Evolutionary conservation across 2,329 filamentous ascomycete species (phyloP), one percentile per base, ranked within the genome.

Genomic region (Blastomyces emzantsi): DNA sequence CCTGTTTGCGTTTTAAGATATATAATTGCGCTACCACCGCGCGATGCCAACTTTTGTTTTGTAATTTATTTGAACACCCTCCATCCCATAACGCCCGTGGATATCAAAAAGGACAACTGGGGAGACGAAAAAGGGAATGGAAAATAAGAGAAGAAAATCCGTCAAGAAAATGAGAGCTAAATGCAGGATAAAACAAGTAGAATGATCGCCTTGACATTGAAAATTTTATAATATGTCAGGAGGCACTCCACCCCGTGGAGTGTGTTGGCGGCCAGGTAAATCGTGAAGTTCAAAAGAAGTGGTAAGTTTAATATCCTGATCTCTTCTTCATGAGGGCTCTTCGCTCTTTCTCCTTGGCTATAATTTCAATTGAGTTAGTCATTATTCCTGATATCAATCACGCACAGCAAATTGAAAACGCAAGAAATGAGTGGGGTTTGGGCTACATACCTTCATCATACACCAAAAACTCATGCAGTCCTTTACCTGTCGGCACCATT

Each of bases 401-500:
- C 22, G 36, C 13, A 33, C 22, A 33, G 60, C 45, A 43, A 33
- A 66, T 56, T 22, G 15, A 8, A 15, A 64, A 11, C 19, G 17
- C 5, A 36, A 55, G 1, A 9, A 55, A 33, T n/a, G 8, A 1
- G 28, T 36, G 17, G 28, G 52, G 52, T 9, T 61, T 62, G 60
- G 19, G 49, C 55, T 9, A 62, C 86, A 76, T 82, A 88, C 86
- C 84, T 80, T 86, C 83, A 75, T 96, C 91, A 77, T 90, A 96
- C 22, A 92, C 84, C 73, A 97, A 82, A 79, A 97, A 97, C 77
- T 97, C 94, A 74, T 97, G 91, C 71, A 99, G 82, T 65, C 83
- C 93, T 66, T 85, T 88, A 47, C 94, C 94, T 49, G 86, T 88
- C 3, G 93, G 93, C 57, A 99, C 94, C 94, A 97, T 97, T 47